Conservation (phyloP, 768 basidiomycete genomes). For the Agrocybe pediades region DNA sequence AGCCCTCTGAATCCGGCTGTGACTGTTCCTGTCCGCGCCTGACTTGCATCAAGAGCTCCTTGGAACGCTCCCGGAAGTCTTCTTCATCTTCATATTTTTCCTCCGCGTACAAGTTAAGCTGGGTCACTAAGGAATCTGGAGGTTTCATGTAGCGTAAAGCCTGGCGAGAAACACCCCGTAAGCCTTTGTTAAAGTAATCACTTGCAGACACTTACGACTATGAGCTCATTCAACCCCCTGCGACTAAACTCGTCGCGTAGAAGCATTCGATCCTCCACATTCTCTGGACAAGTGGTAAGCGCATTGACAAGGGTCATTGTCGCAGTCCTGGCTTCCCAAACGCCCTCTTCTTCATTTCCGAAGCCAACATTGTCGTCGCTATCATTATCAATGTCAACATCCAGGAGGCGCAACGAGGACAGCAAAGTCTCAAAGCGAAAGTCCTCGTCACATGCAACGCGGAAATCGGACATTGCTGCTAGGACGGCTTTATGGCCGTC, state of each 20-base stretch:
- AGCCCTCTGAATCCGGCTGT: slow-evolving; percentile 52
- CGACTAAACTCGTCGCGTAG: slow-evolving; percentile 83
- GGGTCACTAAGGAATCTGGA: slow-evolving; percentile 71
- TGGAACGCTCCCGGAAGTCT: slow-evolving; percentile 71
- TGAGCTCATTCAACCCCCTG: slow-evolving; percentile 79
- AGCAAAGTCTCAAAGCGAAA: slow-evolving; percentile 85
- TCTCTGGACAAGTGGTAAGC: slow-evolving; percentile 72
- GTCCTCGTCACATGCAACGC: slow-evolving; percentile 65
- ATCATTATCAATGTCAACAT: slow-evolving; percentile 38
- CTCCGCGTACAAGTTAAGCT: slow-evolving; percentile 80
- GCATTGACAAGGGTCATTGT: slow-evolving; percentile 82
- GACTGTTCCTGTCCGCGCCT: slow-evolving; percentile 31
- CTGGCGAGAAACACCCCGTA: slow-evolving; percentile 37
- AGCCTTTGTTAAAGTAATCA: background rate
- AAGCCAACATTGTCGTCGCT: slow-evolving; percentile 33
- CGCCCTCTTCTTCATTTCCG: slow-evolving; percentile 59
- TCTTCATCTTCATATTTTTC: slow-evolving; percentile 92
- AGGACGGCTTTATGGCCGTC: slow-evolving; percentile 79
- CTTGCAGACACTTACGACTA: slow-evolving; percentile 63
- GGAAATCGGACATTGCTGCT: slow-evolving; percentile 79
- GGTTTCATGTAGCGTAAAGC: slow-evolving; percentile 74
- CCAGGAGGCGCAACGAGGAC: slow-evolving; percentile 56
- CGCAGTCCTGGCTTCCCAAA: slow-evolving; percentile 82
- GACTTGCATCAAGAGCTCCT: slow-evolving; percentile 28
- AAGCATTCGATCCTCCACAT: slow-evolving; percentile 75